Percentiles rank a stretch among this genome's conserved stretches.
These are phyloP conservation scores for Artemisia tridentata DNA, from an alignment of 129 eudicot genomes.

Conservation along the genomic window DNA sequence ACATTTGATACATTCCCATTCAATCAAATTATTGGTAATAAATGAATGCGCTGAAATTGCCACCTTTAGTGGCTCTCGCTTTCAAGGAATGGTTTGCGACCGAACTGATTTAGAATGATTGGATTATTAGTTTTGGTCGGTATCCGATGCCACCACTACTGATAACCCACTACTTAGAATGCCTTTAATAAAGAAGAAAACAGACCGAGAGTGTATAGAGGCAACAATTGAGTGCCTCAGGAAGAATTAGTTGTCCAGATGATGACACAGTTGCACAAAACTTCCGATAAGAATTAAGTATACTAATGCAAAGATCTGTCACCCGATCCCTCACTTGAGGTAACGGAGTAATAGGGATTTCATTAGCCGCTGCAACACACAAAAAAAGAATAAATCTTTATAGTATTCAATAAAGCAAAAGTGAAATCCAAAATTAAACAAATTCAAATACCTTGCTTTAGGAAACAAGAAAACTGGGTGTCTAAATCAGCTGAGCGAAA, in stretches of 20 bases:
- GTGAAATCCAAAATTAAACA: neutral
- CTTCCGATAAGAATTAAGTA: constrained; percentile 85
- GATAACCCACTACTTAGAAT: constrained; percentile 4
- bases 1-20: too few species aligned
- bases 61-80: too few species aligned
- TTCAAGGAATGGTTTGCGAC: too few species aligned
- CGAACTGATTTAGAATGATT: too few species aligned
- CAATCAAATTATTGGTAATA: too few species aligned
- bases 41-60: too few species aligned
- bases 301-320: constrained; percentile 70
- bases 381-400: neutral
- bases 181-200: constrained; percentile 13
- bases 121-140: too few species aligned
- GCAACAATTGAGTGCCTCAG: constrained; percentile 97
- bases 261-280: constrained; percentile 94
- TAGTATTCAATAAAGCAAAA: too few species aligned
- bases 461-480: constrained; percentile 80
- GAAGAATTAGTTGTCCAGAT: constrained; percentile 91
- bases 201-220: constrained; percentile 91
- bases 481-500: constrained; percentile 91
- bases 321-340: constrained; percentile 80
- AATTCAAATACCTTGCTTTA: constrained; percentile 64
- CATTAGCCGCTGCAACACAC: constrained; percentile 72
- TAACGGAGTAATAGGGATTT: constrained; percentile 65
- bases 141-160: neutral